These are phyloP conservation scores for Pyricularia sp. DNA, from an alignment of 2,329 filamentous ascomycete genomes.

Conservation along the genomic window DNA sequence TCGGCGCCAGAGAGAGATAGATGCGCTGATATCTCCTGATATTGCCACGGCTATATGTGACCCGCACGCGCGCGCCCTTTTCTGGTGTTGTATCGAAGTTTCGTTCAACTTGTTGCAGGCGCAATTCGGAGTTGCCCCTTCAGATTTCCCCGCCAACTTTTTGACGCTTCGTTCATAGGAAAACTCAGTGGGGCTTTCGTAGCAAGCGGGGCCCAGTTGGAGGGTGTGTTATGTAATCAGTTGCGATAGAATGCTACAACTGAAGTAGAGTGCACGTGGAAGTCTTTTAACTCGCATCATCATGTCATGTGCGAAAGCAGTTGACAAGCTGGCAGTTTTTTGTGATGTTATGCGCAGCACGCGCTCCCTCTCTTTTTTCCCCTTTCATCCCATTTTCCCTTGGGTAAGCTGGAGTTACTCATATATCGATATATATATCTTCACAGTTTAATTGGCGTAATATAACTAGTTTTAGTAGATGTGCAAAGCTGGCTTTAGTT, in stretches of 20 bases:
- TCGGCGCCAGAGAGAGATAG: neutral
- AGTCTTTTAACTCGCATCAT: neutral
- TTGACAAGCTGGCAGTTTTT: too few species aligned
- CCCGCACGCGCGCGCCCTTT: neutral
- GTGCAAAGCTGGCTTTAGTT: too few species aligned
- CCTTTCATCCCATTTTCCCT: too few species aligned
- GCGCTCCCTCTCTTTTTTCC: too few species aligned
- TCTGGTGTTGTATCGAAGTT: too few species aligned
- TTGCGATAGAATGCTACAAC: too few species aligned
- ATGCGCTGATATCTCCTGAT: neutral
- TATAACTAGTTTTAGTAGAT: too few species aligned
- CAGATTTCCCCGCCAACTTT: slow-evolving; percentile 3
- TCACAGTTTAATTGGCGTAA: too few species aligned
- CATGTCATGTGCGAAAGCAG: neutral
- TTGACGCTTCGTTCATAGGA: neutral
- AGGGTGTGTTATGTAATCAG: neutral
- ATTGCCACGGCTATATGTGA: neutral
- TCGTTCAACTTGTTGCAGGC: neutral
- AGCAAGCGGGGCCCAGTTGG: neutral
- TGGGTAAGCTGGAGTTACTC: too few species aligned
- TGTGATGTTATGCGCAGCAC: too few species aligned
- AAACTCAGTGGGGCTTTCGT: neutral
- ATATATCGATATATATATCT: too few species aligned
- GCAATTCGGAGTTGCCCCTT: slow-evolving; percentile 4
- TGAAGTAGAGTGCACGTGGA: neutral